phyloP scores from a whole-genome alignment of 306 rosid species.

The Nissolia schottii region DNA sequence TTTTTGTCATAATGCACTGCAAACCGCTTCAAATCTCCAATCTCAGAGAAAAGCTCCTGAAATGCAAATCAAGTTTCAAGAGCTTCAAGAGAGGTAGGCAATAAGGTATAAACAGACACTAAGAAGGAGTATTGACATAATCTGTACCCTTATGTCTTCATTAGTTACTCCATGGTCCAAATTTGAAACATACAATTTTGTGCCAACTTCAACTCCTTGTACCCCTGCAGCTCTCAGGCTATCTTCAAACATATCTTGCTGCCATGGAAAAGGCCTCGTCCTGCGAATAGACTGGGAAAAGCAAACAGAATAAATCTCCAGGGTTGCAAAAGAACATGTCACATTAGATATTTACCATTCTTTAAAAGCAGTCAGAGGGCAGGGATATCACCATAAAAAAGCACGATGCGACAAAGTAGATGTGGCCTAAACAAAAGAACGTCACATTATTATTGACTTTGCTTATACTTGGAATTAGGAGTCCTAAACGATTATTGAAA shows the following conservation, averaged over 20 bases:
- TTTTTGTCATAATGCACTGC: slow-evolving; percentile 89
- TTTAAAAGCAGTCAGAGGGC: slow-evolving; percentile 42
- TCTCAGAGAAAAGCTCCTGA: slow-evolving; percentile 95
- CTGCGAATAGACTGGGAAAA: slow-evolving; percentile 88
- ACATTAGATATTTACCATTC: slow-evolving; percentile 69
- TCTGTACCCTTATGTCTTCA: slow-evolving; percentile 95
- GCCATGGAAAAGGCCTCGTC: slow-evolving; percentile 85
- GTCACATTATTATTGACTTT: no score
- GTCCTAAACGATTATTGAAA: no score
- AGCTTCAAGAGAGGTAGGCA: slow-evolving; percentile 39
- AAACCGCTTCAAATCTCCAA: slow-evolving; percentile 81
- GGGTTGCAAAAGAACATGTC: slow-evolving; percentile 63
- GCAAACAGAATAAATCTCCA: slow-evolving; percentile 75
- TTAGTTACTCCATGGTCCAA: slow-evolving; percentile 95
- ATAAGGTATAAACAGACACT: slow-evolving; percentile 45
- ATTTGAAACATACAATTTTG: slow-evolving; percentile 89
- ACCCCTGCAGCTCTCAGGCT: slow-evolving; percentile 97
- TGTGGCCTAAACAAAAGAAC: no score
- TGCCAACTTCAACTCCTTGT: slow-evolving; percentile 80
- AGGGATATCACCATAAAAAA: slow-evolving; percentile 29
- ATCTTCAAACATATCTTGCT: slow-evolving; percentile 86
- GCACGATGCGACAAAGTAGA: slow-evolving; percentile 22
- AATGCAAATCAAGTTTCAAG: slow-evolving; percentile 61
- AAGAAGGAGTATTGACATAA: slow-evolving; percentile 39
- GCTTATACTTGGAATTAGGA: no score